Evolutionary conservation across 192 early-diverging fungal species (phyloP).

Genomic region (Podila minutissima): DNA sequence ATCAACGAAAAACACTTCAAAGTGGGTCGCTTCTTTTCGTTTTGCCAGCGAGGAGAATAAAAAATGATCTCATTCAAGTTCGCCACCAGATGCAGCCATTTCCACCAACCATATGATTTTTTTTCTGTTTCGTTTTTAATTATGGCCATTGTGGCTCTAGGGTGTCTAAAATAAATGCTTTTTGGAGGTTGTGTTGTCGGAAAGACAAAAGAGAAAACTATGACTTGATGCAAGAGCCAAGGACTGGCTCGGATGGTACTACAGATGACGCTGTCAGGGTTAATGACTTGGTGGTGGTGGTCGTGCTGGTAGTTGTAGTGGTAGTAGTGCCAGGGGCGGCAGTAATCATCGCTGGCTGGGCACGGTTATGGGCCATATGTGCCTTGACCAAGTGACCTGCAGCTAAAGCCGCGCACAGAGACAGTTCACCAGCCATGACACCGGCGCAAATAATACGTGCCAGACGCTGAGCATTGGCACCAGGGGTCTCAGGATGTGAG

Average conservation of each 20-base stretch:
- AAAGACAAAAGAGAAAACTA: conserved; percentile 9
- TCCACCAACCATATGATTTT: too few relatives aligned
- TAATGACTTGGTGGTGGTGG: not conserved
- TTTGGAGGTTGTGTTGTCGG: too few relatives aligned
- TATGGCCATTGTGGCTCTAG: too few relatives aligned
- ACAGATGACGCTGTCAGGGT: conserved; percentile 6
- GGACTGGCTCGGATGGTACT: conserved; percentile 19
- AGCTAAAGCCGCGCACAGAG: conserved; percentile 85
- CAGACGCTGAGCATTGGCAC: conserved; percentile 85
- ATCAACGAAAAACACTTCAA: too few relatives aligned
- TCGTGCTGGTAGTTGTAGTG: conserved; percentile 10
- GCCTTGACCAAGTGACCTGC: conserved; percentile 90
- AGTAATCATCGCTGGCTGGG: conserved; percentile 47
- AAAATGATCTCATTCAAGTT: too few relatives aligned
- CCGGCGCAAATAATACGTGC: conserved; percentile 88
- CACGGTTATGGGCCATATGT: conserved; percentile 90
- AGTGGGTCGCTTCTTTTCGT: too few relatives aligned
- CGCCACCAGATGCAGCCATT: too few relatives aligned
- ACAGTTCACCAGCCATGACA: conserved; percentile 94
- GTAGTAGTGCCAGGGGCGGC: conserved; percentile 11
- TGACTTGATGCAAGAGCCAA: conserved; percentile 58
- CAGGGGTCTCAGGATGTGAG: conserved; percentile 78
- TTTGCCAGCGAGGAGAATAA: too few relatives aligned
- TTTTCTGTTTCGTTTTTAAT: too few relatives aligned
- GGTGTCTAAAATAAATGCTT: too few relatives aligned